Evolutionary conservation across 768 basidiomycete genomes (phyloP).

Genomic region (Naematelia encephala): DNA sequence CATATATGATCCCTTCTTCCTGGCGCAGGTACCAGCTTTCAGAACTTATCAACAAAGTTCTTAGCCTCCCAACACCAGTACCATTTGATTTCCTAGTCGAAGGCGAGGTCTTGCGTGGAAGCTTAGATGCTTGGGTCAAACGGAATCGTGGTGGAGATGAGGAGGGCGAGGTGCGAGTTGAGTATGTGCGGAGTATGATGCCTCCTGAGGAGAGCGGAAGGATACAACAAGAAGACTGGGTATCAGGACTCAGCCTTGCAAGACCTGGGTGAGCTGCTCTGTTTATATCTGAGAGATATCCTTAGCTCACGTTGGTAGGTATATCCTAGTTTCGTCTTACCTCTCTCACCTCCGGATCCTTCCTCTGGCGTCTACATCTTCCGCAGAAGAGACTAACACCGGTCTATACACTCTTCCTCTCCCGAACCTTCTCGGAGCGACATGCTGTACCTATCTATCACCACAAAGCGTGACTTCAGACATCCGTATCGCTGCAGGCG

Average conservation of each 20-base stretch:
- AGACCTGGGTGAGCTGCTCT: constrained; percentile 42
- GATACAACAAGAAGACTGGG: constrained; percentile 89
- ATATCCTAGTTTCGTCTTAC: constrained; percentile 49
- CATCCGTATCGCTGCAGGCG: constrained; percentile 48
- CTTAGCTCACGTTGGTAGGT: constrained; percentile 6
- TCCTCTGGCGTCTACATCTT: constrained; percentile 28
- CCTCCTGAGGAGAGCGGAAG: constrained; percentile 78
- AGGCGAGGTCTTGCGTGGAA: constrained; percentile 72
- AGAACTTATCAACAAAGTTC: constrained; percentile 91
- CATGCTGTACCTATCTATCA: constrained; percentile 47
- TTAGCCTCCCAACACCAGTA: constrained; percentile 60
- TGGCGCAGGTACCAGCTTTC: constrained; percentile 97
- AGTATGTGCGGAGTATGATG: constrained; percentile 84
- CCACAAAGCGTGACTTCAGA: constrained; percentile 23
- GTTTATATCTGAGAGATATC: constrained; percentile 1
- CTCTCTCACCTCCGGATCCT: constrained; percentile 47
- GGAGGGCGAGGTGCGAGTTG: constrained; percentile 76
- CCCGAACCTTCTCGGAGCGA: constrained; percentile 45
- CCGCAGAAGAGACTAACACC: constrained; percentile 7
- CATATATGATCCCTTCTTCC: constrained; percentile 83
- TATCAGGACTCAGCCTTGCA: constrained; percentile 58
- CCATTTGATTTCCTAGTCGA: constrained; percentile 90
- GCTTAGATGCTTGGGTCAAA: constrained; percentile 67
- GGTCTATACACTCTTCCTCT: constrained; percentile 44
- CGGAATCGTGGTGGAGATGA: constrained; percentile 42